A percentile compares a stretch with the other conserved stretches of the same genome.
phyloP scores from a whole-genome alignment of 352 stramenopile species.

The Globisporangium camurandrum region DNA sequence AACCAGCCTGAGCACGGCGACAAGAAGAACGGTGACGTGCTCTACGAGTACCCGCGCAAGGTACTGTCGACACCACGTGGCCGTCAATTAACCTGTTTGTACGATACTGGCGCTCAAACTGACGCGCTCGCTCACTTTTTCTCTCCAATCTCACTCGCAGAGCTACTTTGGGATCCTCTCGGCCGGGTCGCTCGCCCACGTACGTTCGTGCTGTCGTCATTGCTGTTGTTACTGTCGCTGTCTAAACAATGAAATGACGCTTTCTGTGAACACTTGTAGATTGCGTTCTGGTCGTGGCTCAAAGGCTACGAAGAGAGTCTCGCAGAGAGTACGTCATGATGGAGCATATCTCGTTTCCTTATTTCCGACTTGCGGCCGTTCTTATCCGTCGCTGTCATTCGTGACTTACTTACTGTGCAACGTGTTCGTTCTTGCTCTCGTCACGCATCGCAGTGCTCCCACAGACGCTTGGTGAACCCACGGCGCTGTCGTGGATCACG shows the following conservation, averaged over 20 bases:
- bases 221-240: no score
- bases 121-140: no score
- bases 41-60: conserved; percentile 84
- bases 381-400: no score
- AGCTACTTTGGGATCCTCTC: conserved; percentile 78
- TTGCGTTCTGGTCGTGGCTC: conserved; percentile 85
- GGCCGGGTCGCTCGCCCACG: conserved; percentile 67
- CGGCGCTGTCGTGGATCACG: conserved; percentile 72
- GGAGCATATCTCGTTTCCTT: no score
- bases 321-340: conserved; percentile 57
- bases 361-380: no score
- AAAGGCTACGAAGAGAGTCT: conserved; percentile 85
- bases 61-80: conserved; percentile 17
- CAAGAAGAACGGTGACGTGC: conserved; percentile 50
- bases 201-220: conserved; percentile 14
- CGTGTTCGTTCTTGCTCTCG: no score
- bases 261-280: conserved; percentile 23
- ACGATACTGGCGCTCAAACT: no score
- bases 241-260: no score
- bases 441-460: conserved; percentile 42
- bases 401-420: no score
- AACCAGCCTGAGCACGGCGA: conserved; percentile 46
- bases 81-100: not conserved
- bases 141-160: conserved; percentile 21
- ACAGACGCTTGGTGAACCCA: conserved; percentile 48